phyloP scores from a whole-genome alignment of 2,329 filamentous ascomycete genomes.

The Aspergillus latus region DNA sequence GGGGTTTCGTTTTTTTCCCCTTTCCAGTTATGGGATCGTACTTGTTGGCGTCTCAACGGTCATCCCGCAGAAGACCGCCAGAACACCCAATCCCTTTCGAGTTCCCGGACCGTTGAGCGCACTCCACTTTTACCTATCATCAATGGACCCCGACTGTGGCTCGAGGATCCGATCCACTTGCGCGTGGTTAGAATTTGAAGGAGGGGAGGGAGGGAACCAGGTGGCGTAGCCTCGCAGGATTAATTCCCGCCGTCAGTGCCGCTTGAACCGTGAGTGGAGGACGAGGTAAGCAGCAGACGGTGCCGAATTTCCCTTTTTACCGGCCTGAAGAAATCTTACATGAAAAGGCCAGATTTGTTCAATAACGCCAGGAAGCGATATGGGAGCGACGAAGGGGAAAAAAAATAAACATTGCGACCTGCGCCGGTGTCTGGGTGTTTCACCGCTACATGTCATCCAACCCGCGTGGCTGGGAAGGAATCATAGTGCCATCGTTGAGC shows the following conservation, averaged over 20 bases:
- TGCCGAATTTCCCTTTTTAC: background rate
- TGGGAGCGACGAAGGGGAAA: background rate
- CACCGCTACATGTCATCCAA: constrained; percentile 9
- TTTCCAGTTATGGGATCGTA: constrained; percentile 1
- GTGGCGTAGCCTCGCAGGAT: constrained; percentile 7
- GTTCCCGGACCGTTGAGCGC: constrained; percentile 14
- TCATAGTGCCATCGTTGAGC: background rate
- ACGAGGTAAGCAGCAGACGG: background rate
- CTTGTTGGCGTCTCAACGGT: constrained; percentile 6
- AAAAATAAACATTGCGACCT: background rate
- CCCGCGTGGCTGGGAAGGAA: constrained; percentile 5
- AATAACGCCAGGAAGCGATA: background rate
- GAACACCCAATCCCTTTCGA: background rate
- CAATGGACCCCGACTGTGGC: constrained; percentile 16
- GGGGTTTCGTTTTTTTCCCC: background rate
- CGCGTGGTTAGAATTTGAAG: constrained; percentile 13
- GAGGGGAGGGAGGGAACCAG: constrained; percentile 10
- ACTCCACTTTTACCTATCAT: constrained; percentile 17
- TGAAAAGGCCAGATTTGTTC: background rate
- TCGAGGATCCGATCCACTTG: constrained; percentile 15
- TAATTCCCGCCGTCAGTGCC: constrained; percentile 4
- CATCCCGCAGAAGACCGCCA: constrained; percentile 9
- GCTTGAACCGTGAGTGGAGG: constrained; percentile 1
- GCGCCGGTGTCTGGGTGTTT: background rate
- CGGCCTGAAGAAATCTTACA: background rate